phyloP scores from a whole-genome alignment of 2,329 filamentous ascomycete species.

The Penicillium sp. region DNA sequence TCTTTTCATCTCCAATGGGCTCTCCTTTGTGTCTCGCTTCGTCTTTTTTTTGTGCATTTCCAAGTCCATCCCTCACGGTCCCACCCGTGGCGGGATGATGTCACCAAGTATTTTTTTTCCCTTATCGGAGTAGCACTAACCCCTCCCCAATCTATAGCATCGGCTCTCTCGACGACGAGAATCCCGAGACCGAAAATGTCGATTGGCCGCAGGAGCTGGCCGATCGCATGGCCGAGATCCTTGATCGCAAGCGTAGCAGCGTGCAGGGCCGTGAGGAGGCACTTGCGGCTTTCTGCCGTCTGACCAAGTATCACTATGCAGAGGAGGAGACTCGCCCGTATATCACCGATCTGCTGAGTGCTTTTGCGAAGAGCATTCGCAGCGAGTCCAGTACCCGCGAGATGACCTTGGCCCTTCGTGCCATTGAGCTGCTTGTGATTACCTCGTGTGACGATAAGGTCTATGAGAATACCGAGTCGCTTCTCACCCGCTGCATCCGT shows the following conservation, averaged over 20 bases:
- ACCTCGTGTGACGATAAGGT: conserved; percentile 69
- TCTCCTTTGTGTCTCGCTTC: conserved; percentile 4
- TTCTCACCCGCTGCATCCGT: conserved; percentile 68
- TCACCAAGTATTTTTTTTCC: conserved; percentile 31
- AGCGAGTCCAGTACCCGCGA: conserved; percentile 72
- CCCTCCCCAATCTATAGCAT: conserved; percentile 50
- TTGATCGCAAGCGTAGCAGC: conserved; percentile 79
- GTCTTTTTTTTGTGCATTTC: conserved; percentile 22
- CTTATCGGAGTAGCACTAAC: conserved; percentile 19
- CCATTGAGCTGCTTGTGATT: conserved; percentile 72
- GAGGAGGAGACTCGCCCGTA: conserved; percentile 65
- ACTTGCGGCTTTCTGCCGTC: conserved; percentile 66
- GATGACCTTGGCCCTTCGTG: conserved; percentile 71
- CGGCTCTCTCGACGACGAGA: conserved; percentile 70
- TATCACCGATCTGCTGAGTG: conserved; percentile 66
- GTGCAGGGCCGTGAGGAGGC: conserved; percentile 71
- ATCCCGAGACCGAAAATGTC: conserved; percentile 61
- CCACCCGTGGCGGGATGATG: conserved; percentile 43
- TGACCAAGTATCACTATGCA: conserved; percentile 72
- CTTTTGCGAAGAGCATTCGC: conserved; percentile 74
- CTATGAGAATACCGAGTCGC: conserved; percentile 65
- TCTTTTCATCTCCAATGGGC: not conserved
- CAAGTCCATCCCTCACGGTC: conserved; percentile 22
- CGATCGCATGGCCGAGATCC: conserved; percentile 72
- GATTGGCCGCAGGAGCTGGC: conserved; percentile 68